Base-by-base conservation (phyloP, 2,329 filamentous ascomycete genomes). In the Cladophialophora psammophila region DNA sequence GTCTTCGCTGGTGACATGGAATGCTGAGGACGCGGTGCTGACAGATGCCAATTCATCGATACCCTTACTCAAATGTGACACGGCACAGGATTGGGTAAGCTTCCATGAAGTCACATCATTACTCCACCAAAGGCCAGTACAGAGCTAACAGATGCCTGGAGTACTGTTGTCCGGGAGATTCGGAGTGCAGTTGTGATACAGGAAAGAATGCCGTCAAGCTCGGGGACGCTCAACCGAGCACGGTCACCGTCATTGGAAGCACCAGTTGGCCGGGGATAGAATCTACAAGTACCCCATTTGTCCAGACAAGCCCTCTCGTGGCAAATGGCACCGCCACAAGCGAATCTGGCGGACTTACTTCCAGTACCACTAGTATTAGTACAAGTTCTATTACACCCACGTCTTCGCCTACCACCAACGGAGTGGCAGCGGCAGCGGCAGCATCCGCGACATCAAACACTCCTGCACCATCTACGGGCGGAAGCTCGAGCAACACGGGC, bases 251-350 rank as follows among this genome's bases (percentile, higher is more conserved):
- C 7, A 64, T 68, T 52, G 66, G 62, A 40, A 68, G 62, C 52
- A 68, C 66, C 34, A 68, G 61, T 40, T 68, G 66, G 66, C 66
- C 66, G 10, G 66, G 66, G 6, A 58, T 58, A n/a, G 54, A 53
- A 1, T 58, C 58, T 31, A 66, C 64, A 2, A 66, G 59, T 3
- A n/a, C 59, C 15, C 64, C 59, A 2, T 66, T 66, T 32, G 59
- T 42, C 15, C 54, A 57, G 54, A 60, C 56, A 10, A 59, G 42
- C 26, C 15, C 38, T 54, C 54, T 66, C 38, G 64, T 59, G 26
- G 15, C 64, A 3, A 32, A 63, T 8, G 64, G 64, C 26, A 66
- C 64, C 40, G 59, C 9, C 32, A 57, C 34, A 7, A 57, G 54
- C n/a, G 35, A 26, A n/a, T 36, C 54, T 5, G 54, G 15, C 15